Conservation (phyloP, 106 monocot genomes). For the Dendrobium chrysotoxum region DNA sequence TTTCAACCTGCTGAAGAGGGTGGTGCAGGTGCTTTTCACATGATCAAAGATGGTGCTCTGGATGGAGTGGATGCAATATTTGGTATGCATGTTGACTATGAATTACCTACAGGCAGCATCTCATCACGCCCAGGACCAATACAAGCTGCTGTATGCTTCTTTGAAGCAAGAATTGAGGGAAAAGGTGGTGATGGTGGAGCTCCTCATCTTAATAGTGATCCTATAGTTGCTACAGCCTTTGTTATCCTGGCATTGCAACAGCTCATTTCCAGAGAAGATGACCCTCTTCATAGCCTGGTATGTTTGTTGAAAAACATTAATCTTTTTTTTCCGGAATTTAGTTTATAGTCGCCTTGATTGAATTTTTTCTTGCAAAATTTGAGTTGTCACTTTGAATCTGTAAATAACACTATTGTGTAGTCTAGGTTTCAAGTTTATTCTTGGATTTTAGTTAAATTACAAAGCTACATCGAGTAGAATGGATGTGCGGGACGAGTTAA, state of each 20-base stretch:
- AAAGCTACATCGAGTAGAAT: too few relatives aligned
- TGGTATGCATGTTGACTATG: slow-evolving; percentile 61
- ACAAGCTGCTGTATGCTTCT: slow-evolving; percentile 65
- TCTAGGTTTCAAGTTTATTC: too few relatives aligned
- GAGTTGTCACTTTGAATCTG: too few relatives aligned
- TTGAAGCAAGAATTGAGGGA: slow-evolving; percentile 54
- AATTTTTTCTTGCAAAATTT: too few relatives aligned
- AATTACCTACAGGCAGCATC: slow-evolving; percentile 49
- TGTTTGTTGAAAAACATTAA: background rate
- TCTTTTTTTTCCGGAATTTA: background rate
- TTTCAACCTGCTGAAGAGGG: slow-evolving; percentile 93
- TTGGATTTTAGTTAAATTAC: too few relatives aligned
- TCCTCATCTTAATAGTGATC: slow-evolving; percentile 60
- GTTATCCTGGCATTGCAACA: slow-evolving; percentile 66
- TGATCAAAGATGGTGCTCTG: slow-evolving; percentile 80
- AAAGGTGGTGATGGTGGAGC: slow-evolving; percentile 32
- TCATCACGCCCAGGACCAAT: slow-evolving; percentile 45
- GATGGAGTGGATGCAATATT: slow-evolving; percentile 62
- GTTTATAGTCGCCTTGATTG: too few relatives aligned
- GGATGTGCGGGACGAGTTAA: too few relatives aligned
- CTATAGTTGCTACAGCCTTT: slow-evolving; percentile 64
- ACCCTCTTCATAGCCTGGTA: slow-evolving; percentile 60
- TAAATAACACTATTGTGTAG: too few relatives aligned
- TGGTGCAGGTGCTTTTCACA: slow-evolving; percentile 75
- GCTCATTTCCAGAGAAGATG: slow-evolving; percentile 65